Evolutionary conservation across 2,329 filamentous ascomycete species (phyloP), one percentile per base, ranked within the genome.

Genomic region (Arthrobotrys sinensis): DNA sequence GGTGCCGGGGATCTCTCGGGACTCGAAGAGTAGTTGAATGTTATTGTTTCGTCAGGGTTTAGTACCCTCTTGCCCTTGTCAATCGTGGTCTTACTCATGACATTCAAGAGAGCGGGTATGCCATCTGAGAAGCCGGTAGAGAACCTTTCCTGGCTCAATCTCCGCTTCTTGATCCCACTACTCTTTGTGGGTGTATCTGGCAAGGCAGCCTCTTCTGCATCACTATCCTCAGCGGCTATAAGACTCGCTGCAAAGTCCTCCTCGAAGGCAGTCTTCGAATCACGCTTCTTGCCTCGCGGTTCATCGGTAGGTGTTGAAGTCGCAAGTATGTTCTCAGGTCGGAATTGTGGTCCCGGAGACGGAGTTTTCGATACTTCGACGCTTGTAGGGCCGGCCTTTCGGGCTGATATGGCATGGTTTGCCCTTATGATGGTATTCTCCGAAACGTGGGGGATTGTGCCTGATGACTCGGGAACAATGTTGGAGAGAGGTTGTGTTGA

Each of bases 1-100:
- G 60, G 63, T 19, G 66, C 66, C 1, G 66, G 66, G 3, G 67
- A 78, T 16, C 73, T 62, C 66, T 71, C 62, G 1, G 73, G 66
- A 62, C 73, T 78, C n/a, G 67, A 71, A 11, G 73, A 72, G 53
- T 78, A 78, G 48, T 78, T 78, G 66, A 78, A 78, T 21, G 70
- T 68, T 11, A 78, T 78, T 3, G 73, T 71, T 36, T 71, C 66
- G 67, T 78, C 73, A 5, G 72, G 55, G 16, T 76, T 69, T 28
- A 53, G 4, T 16, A 50, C 48, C 32, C 34, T 46, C 36, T 53
- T 67, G 12, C 64, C 64, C 24, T 67, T 67, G 24, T 65, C 62
- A 24, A 10, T 14, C 11, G 48, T 55, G 19, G 46, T 16, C 28
- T 60, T 66, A 34, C 62, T 63, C 21, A 45, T 40, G 24, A 76